These are phyloP conservation scores for Pelargonium nanum DNA, from an alignment of 345 rosid genomes.

Conservation along the genomic window DNA sequence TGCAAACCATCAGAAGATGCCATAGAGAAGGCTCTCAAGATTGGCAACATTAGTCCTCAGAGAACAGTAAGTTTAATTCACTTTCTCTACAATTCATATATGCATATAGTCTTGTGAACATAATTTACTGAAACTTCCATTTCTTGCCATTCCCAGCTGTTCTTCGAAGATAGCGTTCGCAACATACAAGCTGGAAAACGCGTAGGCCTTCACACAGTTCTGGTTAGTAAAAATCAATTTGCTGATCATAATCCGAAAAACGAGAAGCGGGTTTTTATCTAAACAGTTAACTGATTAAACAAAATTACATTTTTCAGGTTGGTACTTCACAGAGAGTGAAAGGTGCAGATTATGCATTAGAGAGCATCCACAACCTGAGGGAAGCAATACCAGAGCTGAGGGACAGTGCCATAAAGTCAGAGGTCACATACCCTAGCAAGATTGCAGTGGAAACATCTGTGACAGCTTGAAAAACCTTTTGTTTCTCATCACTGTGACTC, in stretches of 20 bases:
- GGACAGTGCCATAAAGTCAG: conserved; percentile 37
- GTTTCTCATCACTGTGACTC: neutral
- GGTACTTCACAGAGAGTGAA: conserved; percentile 50
- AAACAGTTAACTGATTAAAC: neutral
- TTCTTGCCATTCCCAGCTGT: conserved; percentile 34
- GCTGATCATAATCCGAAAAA: too few relatives aligned
- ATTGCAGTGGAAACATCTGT: conserved; percentile 58
- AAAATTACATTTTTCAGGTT: conserved; percentile 35
- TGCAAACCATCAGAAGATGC: conserved; percentile 73
- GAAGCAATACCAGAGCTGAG: conserved; percentile 73
- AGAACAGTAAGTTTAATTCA: conserved; percentile 42
- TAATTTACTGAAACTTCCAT: neutral
- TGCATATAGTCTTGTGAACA: neutral
- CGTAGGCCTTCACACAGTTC: conserved; percentile 60
- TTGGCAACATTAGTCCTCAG: conserved; percentile 57
- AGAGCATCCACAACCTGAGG: conserved; percentile 71
- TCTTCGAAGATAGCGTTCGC: conserved; percentile 77
- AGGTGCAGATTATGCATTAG: conserved; percentile 68
- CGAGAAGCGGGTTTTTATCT: neutral
- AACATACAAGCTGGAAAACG: conserved; percentile 61
- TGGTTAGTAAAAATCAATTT: conserved; percentile 33
- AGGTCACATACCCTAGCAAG: conserved; percentile 26
- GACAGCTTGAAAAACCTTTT: conserved; percentile 21
- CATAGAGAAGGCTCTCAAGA: conserved; percentile 47
- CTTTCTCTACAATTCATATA: neutral